Conservation (phyloP, 2,329 filamentous ascomycete genomes). For the Talaromyces sp. region DNA sequence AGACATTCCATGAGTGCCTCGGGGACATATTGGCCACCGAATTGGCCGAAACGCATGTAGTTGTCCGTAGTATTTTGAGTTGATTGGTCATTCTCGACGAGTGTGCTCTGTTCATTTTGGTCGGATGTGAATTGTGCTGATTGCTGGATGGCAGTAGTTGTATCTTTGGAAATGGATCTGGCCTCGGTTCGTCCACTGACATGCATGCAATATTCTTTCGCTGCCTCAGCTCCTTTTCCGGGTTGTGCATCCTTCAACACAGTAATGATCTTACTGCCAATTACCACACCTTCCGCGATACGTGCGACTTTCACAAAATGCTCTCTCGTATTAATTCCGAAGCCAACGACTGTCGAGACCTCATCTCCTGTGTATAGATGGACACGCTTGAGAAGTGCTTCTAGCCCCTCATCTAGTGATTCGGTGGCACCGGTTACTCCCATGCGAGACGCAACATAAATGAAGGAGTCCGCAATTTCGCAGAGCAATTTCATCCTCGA, state of each 20-base stretch:
- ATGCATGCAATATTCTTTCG: conserved; percentile 81
- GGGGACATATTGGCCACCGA: conserved; percentile 92
- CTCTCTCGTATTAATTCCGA: conserved; percentile 89
- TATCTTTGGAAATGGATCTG: conserved; percentile 10
- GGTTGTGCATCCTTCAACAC: conserved; percentile 67
- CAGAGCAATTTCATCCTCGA: conserved; percentile 89
- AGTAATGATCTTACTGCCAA: conserved; percentile 88
- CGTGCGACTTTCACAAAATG: conserved; percentile 81
- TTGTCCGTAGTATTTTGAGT: not conserved
- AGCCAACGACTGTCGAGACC: conserved; percentile 84
- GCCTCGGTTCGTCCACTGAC: conserved; percentile 56
- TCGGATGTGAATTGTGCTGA: no score
- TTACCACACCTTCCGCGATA: conserved; percentile 88
- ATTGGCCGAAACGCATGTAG: conserved; percentile 75
- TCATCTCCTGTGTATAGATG: conserved; percentile 82
- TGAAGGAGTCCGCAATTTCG: conserved; percentile 92
- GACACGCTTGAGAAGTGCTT: conserved; percentile 75
- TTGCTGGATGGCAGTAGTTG: no score
- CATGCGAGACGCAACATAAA: conserved; percentile 94
- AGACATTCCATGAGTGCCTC: conserved; percentile 97
- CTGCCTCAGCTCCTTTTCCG: conserved; percentile 66
- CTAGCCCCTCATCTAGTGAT: conserved; percentile 75
- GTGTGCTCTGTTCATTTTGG: no score
- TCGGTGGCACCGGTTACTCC: conserved; percentile 88
- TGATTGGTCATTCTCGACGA: not conserved